Conservation (phyloP, 352 stramenopile genomes). For the Globisporangium cederbergense region DNA sequence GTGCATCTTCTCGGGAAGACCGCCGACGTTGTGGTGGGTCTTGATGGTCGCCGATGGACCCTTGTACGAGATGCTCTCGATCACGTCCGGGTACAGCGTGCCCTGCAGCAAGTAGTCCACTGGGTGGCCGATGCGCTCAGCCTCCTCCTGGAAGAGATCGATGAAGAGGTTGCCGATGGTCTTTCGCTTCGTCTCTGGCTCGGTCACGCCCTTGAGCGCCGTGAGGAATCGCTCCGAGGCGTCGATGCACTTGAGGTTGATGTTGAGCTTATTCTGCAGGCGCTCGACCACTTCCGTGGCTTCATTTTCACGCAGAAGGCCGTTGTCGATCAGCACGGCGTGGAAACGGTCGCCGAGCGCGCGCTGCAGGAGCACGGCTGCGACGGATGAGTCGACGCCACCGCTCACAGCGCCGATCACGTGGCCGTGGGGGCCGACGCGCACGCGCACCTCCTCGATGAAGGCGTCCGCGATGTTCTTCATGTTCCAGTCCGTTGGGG, state of each 20-base stretch:
- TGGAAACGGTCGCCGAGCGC: conserved; percentile 98
- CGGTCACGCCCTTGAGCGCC: conserved; percentile 91
- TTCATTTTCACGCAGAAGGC: conserved; percentile 96
- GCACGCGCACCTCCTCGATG: conserved; percentile 87
- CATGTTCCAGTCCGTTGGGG: conserved; percentile 98
- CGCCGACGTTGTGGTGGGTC: conserved; percentile 99
- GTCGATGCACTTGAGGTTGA: conserved; percentile 98
- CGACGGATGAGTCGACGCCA: conserved; percentile 98
- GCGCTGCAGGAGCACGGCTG: conserved; percentile 95
- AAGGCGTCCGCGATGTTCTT: conserved; percentile 91
- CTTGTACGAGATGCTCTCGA: conserved; percentile 99
- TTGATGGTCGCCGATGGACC: conserved; percentile 98
- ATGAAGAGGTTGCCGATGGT: conserved; percentile 99
- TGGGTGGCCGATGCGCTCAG: conserved; percentile 70
- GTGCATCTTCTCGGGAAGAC: conserved; percentile 97
- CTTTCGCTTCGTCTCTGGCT: conserved; percentile 98
- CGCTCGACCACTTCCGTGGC: conserved; percentile 88
- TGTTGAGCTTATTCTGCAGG: conserved; percentile 87
- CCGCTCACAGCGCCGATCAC: conserved; percentile 98
- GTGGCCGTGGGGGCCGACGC: conserved; percentile 92
- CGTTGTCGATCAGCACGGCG: conserved; percentile 99
- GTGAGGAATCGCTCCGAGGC: conserved; percentile 95
- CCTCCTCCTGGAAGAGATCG: conserved; percentile 96
- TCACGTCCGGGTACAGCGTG: conserved; percentile 99
- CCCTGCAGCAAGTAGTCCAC: conserved; percentile 97